A percentile compares a stretch with the other conserved stretches of the same genome.
Conservation (phyloP, 768 basidiomycete genomes). For the Mycena vitilis region DNA sequence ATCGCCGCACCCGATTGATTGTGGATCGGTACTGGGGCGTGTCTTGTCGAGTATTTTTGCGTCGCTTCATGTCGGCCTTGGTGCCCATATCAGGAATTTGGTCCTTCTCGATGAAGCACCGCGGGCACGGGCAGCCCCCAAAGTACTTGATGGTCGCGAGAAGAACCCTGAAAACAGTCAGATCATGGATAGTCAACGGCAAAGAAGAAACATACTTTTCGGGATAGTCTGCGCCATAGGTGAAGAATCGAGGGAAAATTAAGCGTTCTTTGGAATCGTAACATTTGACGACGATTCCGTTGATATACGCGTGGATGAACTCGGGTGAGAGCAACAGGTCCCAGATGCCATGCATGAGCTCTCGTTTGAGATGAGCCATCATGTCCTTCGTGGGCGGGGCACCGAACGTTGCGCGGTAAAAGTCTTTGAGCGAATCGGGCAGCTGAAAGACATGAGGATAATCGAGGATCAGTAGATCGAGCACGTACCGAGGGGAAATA, state of each 20-base stretch:
- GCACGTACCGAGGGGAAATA: too few relatives aligned
- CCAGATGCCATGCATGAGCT: conserved; percentile 45
- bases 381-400: conserved; percentile 28
- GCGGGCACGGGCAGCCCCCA: conserved; percentile 39
- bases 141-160: conserved; percentile 21
- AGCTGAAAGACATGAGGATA: conserved; percentile 33
- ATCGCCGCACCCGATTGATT: background rate
- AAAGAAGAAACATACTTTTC: conserved; percentile 42
- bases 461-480: background rate
- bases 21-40: background rate
- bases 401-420: conserved; percentile 29
- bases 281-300: conserved; percentile 43
- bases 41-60: conserved; percentile 17
- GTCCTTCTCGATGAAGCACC: conserved; percentile 36
- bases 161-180: conserved; percentile 32
- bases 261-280: conserved; percentile 39
- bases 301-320: conserved; percentile 40
- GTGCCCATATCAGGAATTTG: conserved; percentile 36
- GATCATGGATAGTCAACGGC: background rate
- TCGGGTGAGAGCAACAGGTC: conserved; percentile 37
- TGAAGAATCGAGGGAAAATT: conserved; percentile 43
- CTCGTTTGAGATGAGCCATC: conserved; percentile 41
- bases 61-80: conserved; percentile 26
- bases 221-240: conserved; percentile 46
- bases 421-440: conserved; percentile 22